These are phyloP conservation scores for Plectranthus barbatus DNA, from an alignment of 257 asterid species.

Conservation along the genomic window DNA sequence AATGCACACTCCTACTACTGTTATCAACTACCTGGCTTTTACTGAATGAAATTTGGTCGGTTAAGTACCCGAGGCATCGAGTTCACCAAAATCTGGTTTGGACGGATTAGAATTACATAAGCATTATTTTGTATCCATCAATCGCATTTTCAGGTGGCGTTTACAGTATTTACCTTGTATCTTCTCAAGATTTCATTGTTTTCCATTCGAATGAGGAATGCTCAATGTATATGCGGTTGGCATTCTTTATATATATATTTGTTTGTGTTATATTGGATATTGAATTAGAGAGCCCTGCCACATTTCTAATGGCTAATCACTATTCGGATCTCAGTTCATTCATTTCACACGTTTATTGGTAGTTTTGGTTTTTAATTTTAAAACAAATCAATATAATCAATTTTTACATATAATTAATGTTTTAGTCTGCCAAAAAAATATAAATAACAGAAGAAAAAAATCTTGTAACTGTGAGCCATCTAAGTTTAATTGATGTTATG, in stretches of 20 bases:
- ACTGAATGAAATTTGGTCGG: constrained; percentile 13
- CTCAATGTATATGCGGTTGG: constrained; percentile 20
- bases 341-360: too few relatives aligned
- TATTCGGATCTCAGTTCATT: too few relatives aligned
- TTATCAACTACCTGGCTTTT: constrained; percentile 13
- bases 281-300: neutral
- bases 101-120: neutral
- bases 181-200: neutral
- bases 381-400: too few relatives aligned
- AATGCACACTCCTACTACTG: neutral
- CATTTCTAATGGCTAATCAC: too few relatives aligned
- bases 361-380: too few relatives aligned
- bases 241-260: constrained; percentile 6
- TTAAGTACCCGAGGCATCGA: constrained; percentile 4
- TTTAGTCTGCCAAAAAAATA: too few relatives aligned
- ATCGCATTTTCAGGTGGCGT: constrained; percentile 14
- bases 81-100: constrained; percentile 6
- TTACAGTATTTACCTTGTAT: constrained; percentile 21
- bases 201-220: constrained; percentile 15
- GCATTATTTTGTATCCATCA: constrained; percentile 10
- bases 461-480: too few relatives aligned
- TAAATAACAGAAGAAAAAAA: too few relatives aligned
- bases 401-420: too few relatives aligned
- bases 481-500: too few relatives aligned
- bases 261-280: constrained; percentile 3